Evolutionary conservation across 495 filamentous ascomycete species (phyloP).

Genomic region (Diplogelasinospora grovesii): DNA sequence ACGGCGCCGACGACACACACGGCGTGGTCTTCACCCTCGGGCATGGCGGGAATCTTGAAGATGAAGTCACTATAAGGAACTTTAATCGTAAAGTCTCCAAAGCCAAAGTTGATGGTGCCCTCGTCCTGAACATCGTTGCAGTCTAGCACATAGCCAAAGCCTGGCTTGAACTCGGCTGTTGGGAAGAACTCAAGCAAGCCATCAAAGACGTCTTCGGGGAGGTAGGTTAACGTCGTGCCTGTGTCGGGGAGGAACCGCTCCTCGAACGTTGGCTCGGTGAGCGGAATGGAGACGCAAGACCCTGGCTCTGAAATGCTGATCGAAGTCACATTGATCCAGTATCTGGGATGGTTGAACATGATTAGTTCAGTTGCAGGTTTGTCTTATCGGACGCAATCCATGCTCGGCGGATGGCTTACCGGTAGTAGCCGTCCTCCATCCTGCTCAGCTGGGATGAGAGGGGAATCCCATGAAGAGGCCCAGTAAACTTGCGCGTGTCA

Average conservation of each 20-base stretch:
- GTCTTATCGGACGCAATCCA: no score
- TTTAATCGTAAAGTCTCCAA: constrained; percentile 51
- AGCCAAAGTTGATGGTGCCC: constrained; percentile 56
- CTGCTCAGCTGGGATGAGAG: constrained; percentile 8
- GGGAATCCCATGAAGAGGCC: constrained; percentile 47
- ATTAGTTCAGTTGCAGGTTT: no score
- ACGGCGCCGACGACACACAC: constrained; percentile 32
- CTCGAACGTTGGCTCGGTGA: constrained; percentile 32
- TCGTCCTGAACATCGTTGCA: constrained; percentile 49
- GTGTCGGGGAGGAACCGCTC: constrained; percentile 69
- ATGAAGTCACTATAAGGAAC: constrained; percentile 68
- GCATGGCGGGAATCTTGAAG: constrained; percentile 38
- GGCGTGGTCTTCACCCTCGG: constrained; percentile 25
- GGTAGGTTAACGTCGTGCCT: constrained; percentile 71
- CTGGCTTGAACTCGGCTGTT: constrained; percentile 38
- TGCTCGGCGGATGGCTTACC: no score
- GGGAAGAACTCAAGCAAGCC: constrained; percentile 51
- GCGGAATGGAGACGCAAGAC: constrained; percentile 30
- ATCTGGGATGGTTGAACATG: no score
- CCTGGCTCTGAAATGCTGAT: constrained; percentile 41
- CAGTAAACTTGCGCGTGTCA: constrained; percentile 71
- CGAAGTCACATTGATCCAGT: constrained; percentile 36
- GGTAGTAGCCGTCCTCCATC: constrained; percentile 16
- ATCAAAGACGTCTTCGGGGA: constrained; percentile 54
- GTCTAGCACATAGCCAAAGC: constrained; percentile 34